Conservation (phyloP, 495 filamentous ascomycete genomes). For the Lasiosphaeria ovina region DNA sequence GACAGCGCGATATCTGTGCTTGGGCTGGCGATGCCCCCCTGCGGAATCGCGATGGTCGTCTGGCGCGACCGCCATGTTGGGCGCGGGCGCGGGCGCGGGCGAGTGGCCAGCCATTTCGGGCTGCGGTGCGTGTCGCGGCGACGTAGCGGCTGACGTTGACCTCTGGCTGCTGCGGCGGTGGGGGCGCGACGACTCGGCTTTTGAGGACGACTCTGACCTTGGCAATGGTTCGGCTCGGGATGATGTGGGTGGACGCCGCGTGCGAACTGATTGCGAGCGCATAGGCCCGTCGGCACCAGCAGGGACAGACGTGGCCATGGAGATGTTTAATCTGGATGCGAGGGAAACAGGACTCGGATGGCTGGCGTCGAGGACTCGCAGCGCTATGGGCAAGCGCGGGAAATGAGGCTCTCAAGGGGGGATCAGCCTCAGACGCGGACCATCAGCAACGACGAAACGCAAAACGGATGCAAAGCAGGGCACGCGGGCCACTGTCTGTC, state of each 20-base stretch:
- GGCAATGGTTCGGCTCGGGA: conserved; percentile 32
- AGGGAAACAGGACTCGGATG: not conserved
- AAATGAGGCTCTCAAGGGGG: not conserved
- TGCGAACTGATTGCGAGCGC: conserved; percentile 36
- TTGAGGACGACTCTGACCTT: conserved; percentile 32
- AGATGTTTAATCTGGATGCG: not conserved
- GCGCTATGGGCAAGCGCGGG: not conserved
- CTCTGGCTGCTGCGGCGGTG: conserved; percentile 44
- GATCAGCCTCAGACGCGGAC: too few relatives aligned
- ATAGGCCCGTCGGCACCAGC: conserved; percentile 33
- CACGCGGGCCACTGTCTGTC: not conserved
- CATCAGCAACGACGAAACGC: not conserved
- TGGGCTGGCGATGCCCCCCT: conserved; percentile 40
- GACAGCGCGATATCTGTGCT: conserved; percentile 71
- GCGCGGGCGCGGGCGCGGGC: conserved; percentile 37
- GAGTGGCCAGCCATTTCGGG: conserved; percentile 50
- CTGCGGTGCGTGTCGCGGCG: conserved; percentile 14
- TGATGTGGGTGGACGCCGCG: conserved; percentile 32
- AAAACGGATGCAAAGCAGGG: not conserved
- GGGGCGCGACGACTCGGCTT: conserved; percentile 42
- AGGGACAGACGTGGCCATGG: conserved; percentile 32
- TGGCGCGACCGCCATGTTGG: conserved; percentile 47
- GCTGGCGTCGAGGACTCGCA: not conserved
- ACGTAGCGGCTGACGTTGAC: conserved; percentile 17
- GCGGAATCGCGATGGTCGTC: conserved; percentile 42